A percentile compares a stretch with the other conserved stretches of the same genome.
Evolutionary conservation across 257 asterid species (phyloP).

Genomic region (Knoxia roxburghii): DNA sequence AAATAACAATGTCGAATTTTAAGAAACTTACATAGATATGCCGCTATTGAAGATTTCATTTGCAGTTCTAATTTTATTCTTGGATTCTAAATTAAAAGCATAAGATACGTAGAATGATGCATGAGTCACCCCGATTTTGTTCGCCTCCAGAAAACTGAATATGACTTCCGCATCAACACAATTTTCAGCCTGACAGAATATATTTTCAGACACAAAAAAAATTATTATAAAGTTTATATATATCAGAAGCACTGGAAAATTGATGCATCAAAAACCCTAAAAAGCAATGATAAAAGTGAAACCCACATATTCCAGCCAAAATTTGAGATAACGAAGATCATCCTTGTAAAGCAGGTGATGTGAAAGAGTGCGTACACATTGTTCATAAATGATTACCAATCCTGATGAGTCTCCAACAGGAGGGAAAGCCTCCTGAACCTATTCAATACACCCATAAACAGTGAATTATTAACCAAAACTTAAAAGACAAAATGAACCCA

Average conservation of each 20-base stretch:
- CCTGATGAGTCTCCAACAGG: constrained; percentile 96
- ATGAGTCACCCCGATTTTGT: constrained; percentile 64
- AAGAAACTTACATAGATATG: constrained; percentile 56
- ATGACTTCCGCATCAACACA: constrained; percentile 87
- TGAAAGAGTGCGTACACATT: constrained; percentile 92
- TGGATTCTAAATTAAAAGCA: constrained; percentile 76
- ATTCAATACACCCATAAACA: constrained; percentile 70
- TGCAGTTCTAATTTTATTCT: constrained; percentile 63
- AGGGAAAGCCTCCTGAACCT: constrained; percentile 98
- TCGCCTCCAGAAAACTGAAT: constrained; percentile 68
- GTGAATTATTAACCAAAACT: too few relatives aligned
- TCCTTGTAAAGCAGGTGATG: constrained; percentile 73
- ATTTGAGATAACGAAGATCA: constrained; percentile 87
- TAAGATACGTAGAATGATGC: constrained; percentile 68
- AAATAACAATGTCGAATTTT: neutral
- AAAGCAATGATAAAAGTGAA: constrained; percentile 1
- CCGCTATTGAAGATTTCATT: constrained; percentile 90
- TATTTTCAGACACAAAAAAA: neutral
- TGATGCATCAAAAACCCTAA: neutral
- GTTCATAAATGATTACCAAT: constrained; percentile 71
- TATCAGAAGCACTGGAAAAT: neutral
- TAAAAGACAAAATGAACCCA: too few relatives aligned
- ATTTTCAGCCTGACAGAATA: constrained; percentile 61
- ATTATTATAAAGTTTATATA: neutral
- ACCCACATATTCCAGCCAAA: constrained; percentile 90